Conservation (phyloP, 805 yeast genomes). For the Teunomyces kruisii region DNA sequence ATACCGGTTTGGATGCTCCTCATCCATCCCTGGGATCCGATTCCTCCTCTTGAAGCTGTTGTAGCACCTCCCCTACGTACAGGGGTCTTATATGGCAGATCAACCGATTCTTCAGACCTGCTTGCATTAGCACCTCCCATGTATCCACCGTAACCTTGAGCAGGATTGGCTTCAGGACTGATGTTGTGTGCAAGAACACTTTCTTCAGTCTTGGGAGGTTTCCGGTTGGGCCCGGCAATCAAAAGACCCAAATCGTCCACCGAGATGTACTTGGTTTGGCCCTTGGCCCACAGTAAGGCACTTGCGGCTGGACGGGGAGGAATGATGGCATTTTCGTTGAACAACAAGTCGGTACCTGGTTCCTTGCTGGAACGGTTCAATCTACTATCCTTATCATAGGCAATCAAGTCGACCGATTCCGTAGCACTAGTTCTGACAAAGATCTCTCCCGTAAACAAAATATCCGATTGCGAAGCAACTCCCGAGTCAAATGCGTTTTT, state of each 20-base stretch:
- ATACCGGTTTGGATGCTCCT: slow-evolving; percentile 52
- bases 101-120: slow-evolving; percentile 8
- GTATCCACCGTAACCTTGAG: slow-evolving; percentile 29
- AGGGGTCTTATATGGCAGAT: slow-evolving; percentile 47
- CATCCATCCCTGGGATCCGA: slow-evolving; percentile 37
- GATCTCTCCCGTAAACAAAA: slow-evolving; percentile 55
- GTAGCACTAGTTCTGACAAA: slow-evolving; percentile 55
- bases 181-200: slow-evolving; percentile 51
- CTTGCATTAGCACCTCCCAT: slow-evolving; percentile 15
- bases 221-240: slow-evolving; percentile 75
- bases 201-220: slow-evolving; percentile 58
- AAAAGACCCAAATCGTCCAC: slow-evolving; percentile 61
- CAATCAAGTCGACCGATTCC: slow-evolving; percentile 35
- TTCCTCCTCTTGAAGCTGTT: slow-evolving; percentile 30
- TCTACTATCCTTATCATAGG: slow-evolving; percentile 18
- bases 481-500: slow-evolving; percentile 21
- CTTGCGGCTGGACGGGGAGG: slow-evolving; percentile 82
- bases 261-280: slow-evolving; percentile 58
- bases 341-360: slow-evolving; percentile 54
- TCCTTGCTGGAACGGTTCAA: slow-evolving; percentile 12
- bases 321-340: slow-evolving; percentile 63
- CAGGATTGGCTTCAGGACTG: slow-evolving; percentile 44
- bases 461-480: slow-evolving; percentile 22
- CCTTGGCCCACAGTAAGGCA: slow-evolving; percentile 84
- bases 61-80: slow-evolving; percentile 35